Evolutionary conservation across 179 eudicot species (phyloP), one percentile per base, ranked within the genome.

Genomic region (Sideroxylon spinosum): DNA sequence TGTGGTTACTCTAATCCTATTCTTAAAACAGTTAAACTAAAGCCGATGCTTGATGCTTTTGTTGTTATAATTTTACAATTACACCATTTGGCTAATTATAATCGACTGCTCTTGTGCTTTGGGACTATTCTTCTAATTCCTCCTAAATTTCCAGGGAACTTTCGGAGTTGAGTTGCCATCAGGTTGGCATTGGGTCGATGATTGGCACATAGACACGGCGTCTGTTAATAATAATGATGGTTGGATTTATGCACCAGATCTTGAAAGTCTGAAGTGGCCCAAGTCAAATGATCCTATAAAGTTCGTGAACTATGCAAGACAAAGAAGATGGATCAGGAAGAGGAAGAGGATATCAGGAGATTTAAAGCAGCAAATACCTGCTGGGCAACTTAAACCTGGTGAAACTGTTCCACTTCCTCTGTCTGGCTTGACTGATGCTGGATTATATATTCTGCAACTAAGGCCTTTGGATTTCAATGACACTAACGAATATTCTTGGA

Each of bases 161-260:
- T 82, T 86, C 74, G 91, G 85, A 71, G 82, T 84, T 69, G 83
- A 87, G 77, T 81, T 87, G 53, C 88, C 92, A 49, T 80, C 91
- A 60, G 93, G 87, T 17, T 92, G 97, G 97, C 87, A 90, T 71
- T 92, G 97, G 98, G 78, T 86, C 83, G 97, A 93, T 85, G 94
- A 91, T 74, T 94, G 98, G 98, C 94, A 86, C 80, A 81, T 94
- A 56, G 98, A 94, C 87, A 80, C 78, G 79, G 65, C 76, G 69
- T 82, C 90, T 64, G 83, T 82, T 56, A 82, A 76, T 69, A 81
- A 84, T 9, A 68, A 81, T 74, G 93, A 84, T 83, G 98, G 97
- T 77, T 94, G 98, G 98, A 91, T 85, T 77, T 91, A 92, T 92
- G 96, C 97, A 81, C 92, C 94, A 71, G 87, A 89, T 79, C 64